Conservation (phyloP, 495 filamentous ascomycete genomes). For the Neurospora sp. region DNA sequence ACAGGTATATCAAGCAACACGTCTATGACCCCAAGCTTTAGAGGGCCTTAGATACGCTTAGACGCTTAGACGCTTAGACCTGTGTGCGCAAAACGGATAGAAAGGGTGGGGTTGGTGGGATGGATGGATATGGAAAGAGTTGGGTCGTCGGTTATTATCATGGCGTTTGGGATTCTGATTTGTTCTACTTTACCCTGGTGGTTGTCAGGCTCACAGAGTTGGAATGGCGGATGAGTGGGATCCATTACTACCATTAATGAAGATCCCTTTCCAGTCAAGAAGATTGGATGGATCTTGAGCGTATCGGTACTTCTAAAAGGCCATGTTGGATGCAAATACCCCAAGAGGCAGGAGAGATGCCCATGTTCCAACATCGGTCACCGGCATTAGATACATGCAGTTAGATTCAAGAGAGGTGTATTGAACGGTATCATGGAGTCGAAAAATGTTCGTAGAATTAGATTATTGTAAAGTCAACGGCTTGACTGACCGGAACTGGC, state of each 20-base stretch:
- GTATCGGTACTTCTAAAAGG: not conserved
- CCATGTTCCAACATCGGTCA: not conserved
- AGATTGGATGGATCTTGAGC: not conserved
- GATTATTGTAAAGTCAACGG: not conserved
- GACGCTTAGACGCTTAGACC: not conserved
- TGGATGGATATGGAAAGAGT: not conserved
- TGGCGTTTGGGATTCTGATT: not conserved
- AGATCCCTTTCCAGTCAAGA: not conserved
- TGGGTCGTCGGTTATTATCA: not conserved
- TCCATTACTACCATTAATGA: not conserved
- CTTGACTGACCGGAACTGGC: not conserved
- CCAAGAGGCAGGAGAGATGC: not conserved
- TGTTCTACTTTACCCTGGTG: not conserved
- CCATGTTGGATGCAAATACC: not conserved
- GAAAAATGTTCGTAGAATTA: not conserved
- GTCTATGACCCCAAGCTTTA: conserved; percentile 62
- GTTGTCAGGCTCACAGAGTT: not conserved
- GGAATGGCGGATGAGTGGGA: not conserved
- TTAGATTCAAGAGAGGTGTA: not conserved
- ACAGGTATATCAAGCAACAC: conserved; percentile 65
- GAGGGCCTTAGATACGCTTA: not conserved
- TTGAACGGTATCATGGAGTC: not conserved
- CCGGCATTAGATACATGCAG: not conserved
- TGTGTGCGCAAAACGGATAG: not conserved
- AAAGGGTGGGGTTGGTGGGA: not conserved